Base-by-base conservation (phyloP, 805 yeast species). In the Hanseniaspora hatyaiensis region DNA sequence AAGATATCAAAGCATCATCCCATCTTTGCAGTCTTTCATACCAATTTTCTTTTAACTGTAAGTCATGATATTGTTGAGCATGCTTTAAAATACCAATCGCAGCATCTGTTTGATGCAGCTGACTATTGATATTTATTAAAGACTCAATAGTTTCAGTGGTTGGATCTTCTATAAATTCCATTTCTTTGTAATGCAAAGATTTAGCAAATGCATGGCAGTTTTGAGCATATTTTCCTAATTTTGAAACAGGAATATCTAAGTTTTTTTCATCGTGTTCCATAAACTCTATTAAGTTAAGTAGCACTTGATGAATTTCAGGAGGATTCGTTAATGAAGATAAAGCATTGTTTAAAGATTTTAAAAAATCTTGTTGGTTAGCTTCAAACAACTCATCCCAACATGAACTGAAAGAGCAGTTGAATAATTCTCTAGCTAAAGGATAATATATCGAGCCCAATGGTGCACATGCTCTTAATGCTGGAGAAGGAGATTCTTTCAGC, bases 201-300 rank as follows among this genome's bases (percentile, higher is more conserved):
- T 94, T 92, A 3, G 98, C 98, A 65, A 85, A 94, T 1, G 96
- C 97, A 64, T 94, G 98, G 53, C 96, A 85, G 52, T 92, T 72
- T 59, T 85, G 94, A 3, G 97, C 96, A 59, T 87, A 89, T 55
- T 80, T 86, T 3, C 96, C 95, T 51, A 92, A 67, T 0, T 94
- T 83, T 3, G 88, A 77, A n/a, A 84, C 83, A 29, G 94, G 81
- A 36, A 92, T 82, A 0, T 96, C 96, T 50, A 92, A 70, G 0
- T 96, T 83, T 57, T 87, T 88, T 55, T 87, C 96, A 62, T 89
- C 96, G 57, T 89, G 97, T 59, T 92, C 99, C 92, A 92, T 82
- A 58, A 83, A 92, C 62, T 92, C 99, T 0, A 95, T 95, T 49
- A 92, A 67, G 53, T 89, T 88, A 54, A 92, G 69, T 51, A 92